Conservation (phyloP, 208 protist species). For the Novymonas esmeraldas region DNA sequence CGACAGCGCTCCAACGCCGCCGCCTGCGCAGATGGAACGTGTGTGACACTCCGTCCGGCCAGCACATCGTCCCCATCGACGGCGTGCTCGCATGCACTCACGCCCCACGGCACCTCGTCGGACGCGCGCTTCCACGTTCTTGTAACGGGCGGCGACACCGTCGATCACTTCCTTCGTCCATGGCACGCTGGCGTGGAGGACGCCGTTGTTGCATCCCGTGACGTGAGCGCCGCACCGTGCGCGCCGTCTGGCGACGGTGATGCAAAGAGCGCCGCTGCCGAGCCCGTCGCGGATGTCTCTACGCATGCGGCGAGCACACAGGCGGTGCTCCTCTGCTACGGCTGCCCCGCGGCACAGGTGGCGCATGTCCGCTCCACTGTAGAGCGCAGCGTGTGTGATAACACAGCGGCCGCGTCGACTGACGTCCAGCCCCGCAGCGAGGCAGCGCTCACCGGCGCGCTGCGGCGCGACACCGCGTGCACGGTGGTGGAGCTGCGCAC, state of each 20-base stretch:
- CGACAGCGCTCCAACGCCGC: too few species aligned
- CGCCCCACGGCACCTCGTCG: neutral
- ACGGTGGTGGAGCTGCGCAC: constrained; percentile 15
- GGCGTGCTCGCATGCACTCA: too few species aligned
- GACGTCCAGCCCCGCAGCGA: too few species aligned
- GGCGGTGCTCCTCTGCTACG: constrained; percentile 11
- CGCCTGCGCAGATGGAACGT: neutral
- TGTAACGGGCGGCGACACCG: constrained; percentile 14
- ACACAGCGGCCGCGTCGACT: neutral
- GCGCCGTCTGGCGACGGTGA: neutral
- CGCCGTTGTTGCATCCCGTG: neutral
- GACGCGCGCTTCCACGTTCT: constrained; percentile 5
- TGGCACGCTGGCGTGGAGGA: constrained; percentile 2
- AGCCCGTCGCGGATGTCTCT: too few species aligned
- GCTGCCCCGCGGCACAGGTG: constrained; percentile 13
- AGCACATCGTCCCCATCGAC: too few species aligned
- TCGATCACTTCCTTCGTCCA: constrained; percentile 4
- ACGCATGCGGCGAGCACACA: neutral
- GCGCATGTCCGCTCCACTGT: neutral
- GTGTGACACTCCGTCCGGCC: too few species aligned
- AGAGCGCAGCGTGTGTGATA: neutral
- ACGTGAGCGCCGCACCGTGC: neutral
- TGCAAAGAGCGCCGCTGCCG: neutral
- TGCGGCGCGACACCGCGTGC: neutral
- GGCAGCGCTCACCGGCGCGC: neutral